These are phyloP conservation scores for Malus hybrid DNA, from an alignment of 331 rosid species.

Conservation along the genomic window DNA sequence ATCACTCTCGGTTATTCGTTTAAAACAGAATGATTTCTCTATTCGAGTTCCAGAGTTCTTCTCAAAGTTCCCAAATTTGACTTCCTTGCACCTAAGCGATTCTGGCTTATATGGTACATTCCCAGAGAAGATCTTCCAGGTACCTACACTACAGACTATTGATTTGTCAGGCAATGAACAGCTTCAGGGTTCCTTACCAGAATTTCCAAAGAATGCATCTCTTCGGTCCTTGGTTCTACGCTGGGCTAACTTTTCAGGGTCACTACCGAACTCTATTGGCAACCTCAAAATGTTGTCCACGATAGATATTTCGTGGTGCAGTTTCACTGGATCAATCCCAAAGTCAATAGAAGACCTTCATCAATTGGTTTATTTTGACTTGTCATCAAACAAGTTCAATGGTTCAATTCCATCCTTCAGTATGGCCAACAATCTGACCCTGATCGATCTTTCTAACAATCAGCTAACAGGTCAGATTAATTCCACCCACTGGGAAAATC, in stretches of 20 bases:
- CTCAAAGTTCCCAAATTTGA: conserved; percentile 23
- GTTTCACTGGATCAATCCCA: no score
- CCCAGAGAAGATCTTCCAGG: conserved; percentile 4
- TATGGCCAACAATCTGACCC: conserved; percentile 13
- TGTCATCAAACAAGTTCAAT: conserved; percentile 9
- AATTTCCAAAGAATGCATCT: conserved; percentile 4
- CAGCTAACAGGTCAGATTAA: conserved; percentile 4
- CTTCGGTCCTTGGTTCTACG: background rate
- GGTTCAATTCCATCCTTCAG: conserved; percentile 21
- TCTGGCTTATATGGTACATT: background rate
- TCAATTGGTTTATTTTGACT: no score
- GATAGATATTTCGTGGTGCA: background rate
- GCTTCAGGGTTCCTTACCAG: conserved; percentile 25
- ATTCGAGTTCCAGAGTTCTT: conserved; percentile 30
- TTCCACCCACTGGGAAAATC: conserved; percentile 4
- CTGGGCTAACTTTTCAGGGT: background rate
- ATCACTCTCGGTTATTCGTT: conserved; percentile 18
- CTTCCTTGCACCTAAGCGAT: background rate
- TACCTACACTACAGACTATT: no score
- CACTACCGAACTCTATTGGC: conserved; percentile 15
- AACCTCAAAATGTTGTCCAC: conserved; percentile 8
- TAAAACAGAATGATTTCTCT: conserved; percentile 11
- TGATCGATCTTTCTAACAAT: conserved; percentile 20
- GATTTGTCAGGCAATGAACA: background rate
- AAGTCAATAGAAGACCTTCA: no score